Percentiles rank a stretch among this genome's conserved stretches.
phyloP scores from a whole-genome alignment of 1,284 basidiomycete genomes.

The Mycena citricolor region DNA sequence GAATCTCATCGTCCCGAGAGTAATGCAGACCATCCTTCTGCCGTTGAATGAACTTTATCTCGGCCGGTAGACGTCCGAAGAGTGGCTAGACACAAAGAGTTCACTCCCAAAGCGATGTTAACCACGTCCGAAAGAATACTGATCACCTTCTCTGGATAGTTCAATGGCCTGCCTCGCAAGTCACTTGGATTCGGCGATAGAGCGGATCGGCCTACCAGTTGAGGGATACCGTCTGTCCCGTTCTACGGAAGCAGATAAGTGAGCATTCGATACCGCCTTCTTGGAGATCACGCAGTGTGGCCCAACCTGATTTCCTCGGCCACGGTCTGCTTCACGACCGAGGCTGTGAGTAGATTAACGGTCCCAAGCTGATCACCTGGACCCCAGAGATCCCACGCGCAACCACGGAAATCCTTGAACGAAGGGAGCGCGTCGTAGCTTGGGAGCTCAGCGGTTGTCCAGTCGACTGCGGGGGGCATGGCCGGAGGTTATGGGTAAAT shows the following conservation, averaged over 20 bases:
- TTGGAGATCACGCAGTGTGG: constrained; percentile 10
- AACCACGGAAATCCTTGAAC: constrained; percentile 58
- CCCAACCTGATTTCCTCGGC: constrained; percentile 62
- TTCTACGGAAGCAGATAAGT: constrained; percentile 33
- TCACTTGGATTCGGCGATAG: constrained; percentile 4
- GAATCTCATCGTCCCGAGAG: constrained; percentile 55
- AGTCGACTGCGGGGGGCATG: constrained; percentile 8
- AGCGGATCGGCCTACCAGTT: constrained; percentile 52
- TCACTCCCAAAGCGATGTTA: not conserved
- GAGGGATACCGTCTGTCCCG: constrained; percentile 55
- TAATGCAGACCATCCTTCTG: constrained; percentile 31
- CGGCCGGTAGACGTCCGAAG: constrained; percentile 54
- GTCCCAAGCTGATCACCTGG: constrained; percentile 69
- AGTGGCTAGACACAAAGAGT: constrained; percentile 42
- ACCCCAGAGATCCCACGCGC: constrained; percentile 76
- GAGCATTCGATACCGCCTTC: constrained; percentile 11
- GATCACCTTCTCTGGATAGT: constrained; percentile 61
- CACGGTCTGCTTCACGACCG: constrained; percentile 60
- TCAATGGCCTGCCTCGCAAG: constrained; percentile 51
- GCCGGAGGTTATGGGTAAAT: not conserved
- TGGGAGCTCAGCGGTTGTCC: constrained; percentile 38
- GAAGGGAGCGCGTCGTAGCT: constrained; percentile 61
- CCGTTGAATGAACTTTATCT: constrained; percentile 38
- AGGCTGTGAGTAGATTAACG: constrained; percentile 66
- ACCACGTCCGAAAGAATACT: not conserved